Evolutionary conservation across 2,329 filamentous ascomycete genomes (phyloP).

Genomic region (Talaromyces sp.): DNA sequence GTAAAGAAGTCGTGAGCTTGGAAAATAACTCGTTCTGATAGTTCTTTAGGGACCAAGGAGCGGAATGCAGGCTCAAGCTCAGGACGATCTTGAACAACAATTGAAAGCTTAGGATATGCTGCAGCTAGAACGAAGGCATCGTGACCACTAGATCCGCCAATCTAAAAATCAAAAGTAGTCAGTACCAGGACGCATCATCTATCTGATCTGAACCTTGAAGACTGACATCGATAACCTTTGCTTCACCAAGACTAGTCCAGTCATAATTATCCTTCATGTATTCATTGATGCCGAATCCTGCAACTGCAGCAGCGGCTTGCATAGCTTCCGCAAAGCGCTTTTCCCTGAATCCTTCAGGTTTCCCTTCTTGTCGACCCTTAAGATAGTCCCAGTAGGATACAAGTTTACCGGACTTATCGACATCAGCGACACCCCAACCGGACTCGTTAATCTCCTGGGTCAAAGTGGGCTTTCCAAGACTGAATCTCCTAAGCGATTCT

Average conservation of each 20-base stretch:
- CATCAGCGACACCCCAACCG: not conserved
- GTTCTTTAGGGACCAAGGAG: not conserved
- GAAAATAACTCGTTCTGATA: constrained; percentile 25
- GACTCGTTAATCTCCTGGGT: not conserved
- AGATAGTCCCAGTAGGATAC: not conserved
- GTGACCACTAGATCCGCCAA: constrained; percentile 17
- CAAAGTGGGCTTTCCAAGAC: not conserved
- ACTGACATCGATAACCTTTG: constrained; percentile 16
- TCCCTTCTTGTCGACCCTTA: not conserved
- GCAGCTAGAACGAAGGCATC: constrained; percentile 9
- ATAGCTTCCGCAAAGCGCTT: constrained; percentile 2
- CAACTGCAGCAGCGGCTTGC: not conserved
- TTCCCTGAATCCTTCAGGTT: not conserved
- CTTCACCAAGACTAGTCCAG: constrained; percentile 14
- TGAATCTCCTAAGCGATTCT: not conserved
- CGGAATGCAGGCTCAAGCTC: not conserved
- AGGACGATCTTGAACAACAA: constrained; percentile 16
- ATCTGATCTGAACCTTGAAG: not conserved
- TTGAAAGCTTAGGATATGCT: constrained; percentile 3
- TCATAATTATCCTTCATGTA: constrained; percentile 6
- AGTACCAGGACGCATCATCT: not conserved
- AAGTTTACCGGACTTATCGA: not conserved
- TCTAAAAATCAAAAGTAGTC: not conserved
- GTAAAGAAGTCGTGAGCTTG: constrained; percentile 17
- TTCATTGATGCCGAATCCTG: not conserved